Evolutionary conservation across 2,329 filamentous ascomycete genomes (phyloP).

Genomic region (Zymoseptoria tritici): DNA sequence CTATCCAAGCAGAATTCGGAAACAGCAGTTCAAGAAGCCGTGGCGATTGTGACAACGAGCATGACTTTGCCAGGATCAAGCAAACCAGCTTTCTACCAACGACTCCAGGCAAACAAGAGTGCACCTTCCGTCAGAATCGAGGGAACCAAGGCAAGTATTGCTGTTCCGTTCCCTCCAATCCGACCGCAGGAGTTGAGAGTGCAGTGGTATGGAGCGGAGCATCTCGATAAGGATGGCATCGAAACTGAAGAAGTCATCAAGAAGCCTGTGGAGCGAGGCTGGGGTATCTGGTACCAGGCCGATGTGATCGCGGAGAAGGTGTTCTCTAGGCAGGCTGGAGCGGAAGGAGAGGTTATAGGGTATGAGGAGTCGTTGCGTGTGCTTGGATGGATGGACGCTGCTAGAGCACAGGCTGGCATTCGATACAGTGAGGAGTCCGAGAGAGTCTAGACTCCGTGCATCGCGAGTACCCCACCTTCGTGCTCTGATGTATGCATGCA

Average conservation of each 20-base stretch:
- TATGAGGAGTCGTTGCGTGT: conserved; percentile 4
- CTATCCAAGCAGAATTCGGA: conserved; percentile 13
- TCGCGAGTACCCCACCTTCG: too few species aligned
- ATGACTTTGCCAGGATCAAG: conserved; percentile 22
- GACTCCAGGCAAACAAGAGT: conserved; percentile 11
- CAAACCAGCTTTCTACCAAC: conserved; percentile 18
- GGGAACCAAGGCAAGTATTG: conserved; percentile 22
- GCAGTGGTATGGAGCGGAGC: conserved; percentile 22
- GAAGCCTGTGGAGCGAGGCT: conserved; percentile 21
- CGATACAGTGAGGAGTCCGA: too few species aligned
- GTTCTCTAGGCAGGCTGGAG: not conserved
- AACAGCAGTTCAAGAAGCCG: conserved; percentile 2
- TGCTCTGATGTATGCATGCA: too few species aligned
- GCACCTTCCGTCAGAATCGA: conserved; percentile 6
- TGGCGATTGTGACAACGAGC: conserved; percentile 21
- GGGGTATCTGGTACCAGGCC: conserved; percentile 29
- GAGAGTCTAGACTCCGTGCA: too few species aligned
- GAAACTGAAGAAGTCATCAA: conserved; percentile 23
- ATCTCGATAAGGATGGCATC: conserved; percentile 21
- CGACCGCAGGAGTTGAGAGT: conserved; percentile 22
- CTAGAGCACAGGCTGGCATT: too few species aligned
- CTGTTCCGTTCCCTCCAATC: conserved; percentile 25
- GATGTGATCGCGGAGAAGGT: conserved; percentile 21
- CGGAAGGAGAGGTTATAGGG: conserved; percentile 3
- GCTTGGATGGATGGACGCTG: not conserved